A percentile compares a stretch with the other conserved stretches of the same genome.
These are phyloP conservation scores for Centaurea solstitialis DNA, from an alignment of 129 eudicot genomes.

Conservation along the genomic window DNA sequence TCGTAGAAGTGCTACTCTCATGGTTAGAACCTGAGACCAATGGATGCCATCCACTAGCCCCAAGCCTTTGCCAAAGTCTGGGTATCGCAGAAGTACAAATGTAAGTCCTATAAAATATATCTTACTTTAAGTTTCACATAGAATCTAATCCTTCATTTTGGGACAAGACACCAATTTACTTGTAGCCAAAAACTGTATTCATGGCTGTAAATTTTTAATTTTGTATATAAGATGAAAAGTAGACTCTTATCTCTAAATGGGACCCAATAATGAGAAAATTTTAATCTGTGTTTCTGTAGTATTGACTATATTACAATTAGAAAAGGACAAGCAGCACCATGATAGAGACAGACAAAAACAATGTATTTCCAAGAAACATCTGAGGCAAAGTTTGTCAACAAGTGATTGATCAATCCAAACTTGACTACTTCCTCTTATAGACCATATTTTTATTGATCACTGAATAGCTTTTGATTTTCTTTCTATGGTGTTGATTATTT, in stretches of 20 bases:
- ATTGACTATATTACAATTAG: slow-evolving; percentile 13
- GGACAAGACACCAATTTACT: neutral
- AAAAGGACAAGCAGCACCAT: slow-evolving; percentile 22
- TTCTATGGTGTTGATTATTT: slow-evolving; percentile 3
- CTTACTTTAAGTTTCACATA: neutral
- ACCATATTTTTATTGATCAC: neutral
- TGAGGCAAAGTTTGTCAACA: slow-evolving; percentile 11
- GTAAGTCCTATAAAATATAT: no score
- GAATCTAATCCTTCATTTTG: neutral
- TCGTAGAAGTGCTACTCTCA: no score
- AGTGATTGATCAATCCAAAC: slow-evolving; percentile 24
- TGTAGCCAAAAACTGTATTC: neutral
- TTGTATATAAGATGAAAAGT: neutral
- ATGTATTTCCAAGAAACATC: neutral
- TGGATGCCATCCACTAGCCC: no score
- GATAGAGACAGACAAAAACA: slow-evolving; percentile 21
- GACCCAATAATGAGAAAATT: slow-evolving; percentile 3
- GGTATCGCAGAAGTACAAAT: no score
- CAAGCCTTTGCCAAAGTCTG: no score
- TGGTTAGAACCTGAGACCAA: no score
- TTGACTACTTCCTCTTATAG: slow-evolving; percentile 27
- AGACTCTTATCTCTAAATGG: slow-evolving; percentile 14
- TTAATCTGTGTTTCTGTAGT: neutral
- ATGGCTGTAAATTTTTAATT: neutral
- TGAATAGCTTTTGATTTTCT: neutral